Conservation (phyloP, 2,329 filamentous ascomycete genomes). For the Fusarium caatingaense region DNA sequence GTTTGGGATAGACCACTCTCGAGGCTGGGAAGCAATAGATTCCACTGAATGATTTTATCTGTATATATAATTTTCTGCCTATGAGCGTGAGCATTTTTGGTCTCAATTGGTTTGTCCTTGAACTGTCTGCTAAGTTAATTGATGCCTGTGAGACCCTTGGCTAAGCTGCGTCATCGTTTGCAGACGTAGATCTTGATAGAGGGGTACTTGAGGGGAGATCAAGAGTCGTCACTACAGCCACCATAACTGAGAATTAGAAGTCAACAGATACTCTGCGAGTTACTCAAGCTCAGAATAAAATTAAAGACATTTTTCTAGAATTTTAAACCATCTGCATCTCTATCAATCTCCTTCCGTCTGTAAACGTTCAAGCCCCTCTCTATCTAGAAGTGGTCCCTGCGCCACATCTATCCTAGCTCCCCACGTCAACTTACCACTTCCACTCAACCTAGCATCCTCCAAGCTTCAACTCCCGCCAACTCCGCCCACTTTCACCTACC, state of each 20-base stretch:
- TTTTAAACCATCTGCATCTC: rapidly evolving
- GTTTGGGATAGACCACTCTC: slow-evolving; percentile 46
- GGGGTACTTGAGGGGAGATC: slow-evolving; percentile 7
- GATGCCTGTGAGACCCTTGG: slow-evolving; percentile 25
- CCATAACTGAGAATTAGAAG: rapidly evolving
- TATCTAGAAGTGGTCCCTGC: slow-evolving; percentile 34
- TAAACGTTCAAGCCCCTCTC: slow-evolving; percentile 20
- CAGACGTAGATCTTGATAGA: slow-evolving; percentile 26
- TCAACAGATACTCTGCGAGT: rapidly evolving
- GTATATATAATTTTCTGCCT: slow-evolving; percentile 30
- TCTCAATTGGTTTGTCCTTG: neutral
- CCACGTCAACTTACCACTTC: slow-evolving; percentile 26
- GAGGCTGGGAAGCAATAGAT: slow-evolving; percentile 49
- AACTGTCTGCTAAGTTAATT: neutral
- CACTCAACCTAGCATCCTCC: slow-evolving; percentile 17
- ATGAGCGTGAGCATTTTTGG: neutral
- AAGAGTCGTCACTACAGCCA: neutral
- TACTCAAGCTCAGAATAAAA: rapidly evolving
- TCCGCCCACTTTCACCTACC: slow-evolving; percentile 25
- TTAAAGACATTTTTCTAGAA: rapidly evolving
- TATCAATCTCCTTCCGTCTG: neutral
- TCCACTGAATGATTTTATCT: slow-evolving; percentile 47
- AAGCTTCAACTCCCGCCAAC: slow-evolving; percentile 40
- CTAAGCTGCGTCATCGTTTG: slow-evolving; percentile 35
- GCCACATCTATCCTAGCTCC: slow-evolving; percentile 35